A percentile compares a stretch with the other conserved stretches of the same genome.
These are phyloP conservation scores for Ogataea wickerhamii DNA, from an alignment of 805 yeast species.

Conservation along the genomic window DNA sequence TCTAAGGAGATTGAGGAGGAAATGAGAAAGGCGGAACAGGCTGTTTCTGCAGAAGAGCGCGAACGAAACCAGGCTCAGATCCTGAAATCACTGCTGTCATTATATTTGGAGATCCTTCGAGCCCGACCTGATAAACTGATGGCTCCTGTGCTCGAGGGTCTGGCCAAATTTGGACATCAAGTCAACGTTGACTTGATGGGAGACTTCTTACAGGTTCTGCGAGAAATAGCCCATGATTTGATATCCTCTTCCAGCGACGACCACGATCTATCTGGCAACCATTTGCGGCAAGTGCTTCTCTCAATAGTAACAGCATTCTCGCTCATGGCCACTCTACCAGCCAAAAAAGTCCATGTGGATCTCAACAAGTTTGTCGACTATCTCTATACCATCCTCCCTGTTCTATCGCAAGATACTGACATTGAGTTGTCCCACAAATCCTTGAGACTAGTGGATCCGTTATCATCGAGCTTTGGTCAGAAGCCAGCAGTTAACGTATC, in stretches of 20 bases:
- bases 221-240: constrained; percentile 65
- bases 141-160: constrained; percentile 88
- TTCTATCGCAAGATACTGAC: constrained; percentile 73
- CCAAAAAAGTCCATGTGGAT: constrained; percentile 73
- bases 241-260: constrained; percentile 43
- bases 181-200: constrained; percentile 91
- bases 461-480: constrained; percentile 35
- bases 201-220: constrained; percentile 83
- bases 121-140: constrained; percentile 60
- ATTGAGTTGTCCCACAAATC: constrained; percentile 83
- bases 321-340: constrained; percentile 68
- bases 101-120: constrained; percentile 76
- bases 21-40: constrained; percentile 79
- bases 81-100: constrained; percentile 62
- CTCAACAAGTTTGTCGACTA: constrained; percentile 75
- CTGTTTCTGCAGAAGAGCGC: constrained; percentile 82
- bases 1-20: constrained; percentile 85
- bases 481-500: constrained; percentile 81
- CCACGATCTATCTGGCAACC: constrained; percentile 38
- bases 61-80: constrained; percentile 83
- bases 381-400: constrained; percentile 64
- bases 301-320: constrained; percentile 91
- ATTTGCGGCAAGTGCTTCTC: constrained; percentile 69
- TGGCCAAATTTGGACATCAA: constrained; percentile 86
- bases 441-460: constrained; percentile 76